Conservation (phyloP, 208 protist species). For the Angomonas desouzai region DNA sequence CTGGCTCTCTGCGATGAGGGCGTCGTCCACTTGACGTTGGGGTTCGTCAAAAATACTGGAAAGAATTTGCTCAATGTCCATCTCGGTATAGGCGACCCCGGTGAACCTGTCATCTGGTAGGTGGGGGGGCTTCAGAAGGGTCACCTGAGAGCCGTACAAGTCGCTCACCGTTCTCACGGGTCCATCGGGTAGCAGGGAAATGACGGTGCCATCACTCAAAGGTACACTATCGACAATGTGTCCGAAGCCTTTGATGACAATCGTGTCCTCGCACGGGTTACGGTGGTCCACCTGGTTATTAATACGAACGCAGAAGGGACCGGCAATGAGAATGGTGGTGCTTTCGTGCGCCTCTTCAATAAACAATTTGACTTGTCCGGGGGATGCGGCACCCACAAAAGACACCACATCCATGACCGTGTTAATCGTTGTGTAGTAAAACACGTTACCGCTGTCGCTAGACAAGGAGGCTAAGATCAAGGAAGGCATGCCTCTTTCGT, state of each 20-base stretch:
- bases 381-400: conserved; percentile 30
- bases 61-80: background rate
- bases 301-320: conserved; percentile 56
- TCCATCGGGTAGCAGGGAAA: conserved; percentile 52
- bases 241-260: conserved; percentile 30
- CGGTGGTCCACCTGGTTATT: conserved; percentile 73
- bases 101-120: background rate
- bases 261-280: conserved; percentile 66
- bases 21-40: conserved; percentile 46
- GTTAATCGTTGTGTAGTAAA: conserved; percentile 58
- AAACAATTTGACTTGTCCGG: conserved; percentile 59
- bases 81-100: background rate
- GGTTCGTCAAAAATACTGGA: conserved; percentile 11
- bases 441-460: conserved; percentile 34
- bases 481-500: conserved; percentile 21
- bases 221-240: conserved; percentile 38
- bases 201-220: conserved; percentile 33
- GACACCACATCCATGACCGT: conserved; percentile 42
- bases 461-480: conserved; percentile 62
- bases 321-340: background rate
- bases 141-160: background rate
- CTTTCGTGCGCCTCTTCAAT: conserved; percentile 24
- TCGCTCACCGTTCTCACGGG: conserved; percentile 21
- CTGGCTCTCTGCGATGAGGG: conserved; percentile 48
- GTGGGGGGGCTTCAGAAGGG: background rate